Percentiles rank a stretch among this genome's conserved stretches.
Evolutionary conservation across 2,329 filamentous ascomycete species (phyloP).

Genomic region (Magnaporthales sp.): DNA sequence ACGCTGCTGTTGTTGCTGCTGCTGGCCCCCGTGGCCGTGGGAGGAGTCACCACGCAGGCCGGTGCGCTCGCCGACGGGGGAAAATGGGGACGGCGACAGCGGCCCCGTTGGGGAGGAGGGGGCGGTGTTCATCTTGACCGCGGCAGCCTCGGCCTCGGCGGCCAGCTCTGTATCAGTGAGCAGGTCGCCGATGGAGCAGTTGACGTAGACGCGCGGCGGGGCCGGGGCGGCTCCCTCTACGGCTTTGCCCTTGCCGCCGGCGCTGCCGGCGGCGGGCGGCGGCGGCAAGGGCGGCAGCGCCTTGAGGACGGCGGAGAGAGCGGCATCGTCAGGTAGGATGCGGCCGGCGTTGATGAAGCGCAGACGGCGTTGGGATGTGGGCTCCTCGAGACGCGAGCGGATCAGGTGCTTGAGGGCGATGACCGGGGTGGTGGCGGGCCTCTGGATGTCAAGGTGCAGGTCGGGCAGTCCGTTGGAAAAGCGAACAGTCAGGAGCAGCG

Average conservation of each 20-base stretch:
- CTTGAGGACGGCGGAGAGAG: constrained; percentile 60
- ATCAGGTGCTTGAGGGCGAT: constrained; percentile 76
- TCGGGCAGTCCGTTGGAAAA: constrained; percentile 84
- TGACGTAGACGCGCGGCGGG: constrained; percentile 66
- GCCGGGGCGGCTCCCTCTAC: constrained; percentile 37
- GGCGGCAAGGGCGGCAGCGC: constrained; percentile 38
- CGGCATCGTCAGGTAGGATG: constrained; percentile 65
- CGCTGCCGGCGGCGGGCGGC: not conserved
- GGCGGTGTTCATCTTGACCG: constrained; percentile 13
- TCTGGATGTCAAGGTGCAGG: constrained; percentile 65
- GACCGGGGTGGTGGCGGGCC: constrained; percentile 61
- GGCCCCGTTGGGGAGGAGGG: constrained; percentile 11
- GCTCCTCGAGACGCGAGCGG: constrained; percentile 57
- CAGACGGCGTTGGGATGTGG: constrained; percentile 56
- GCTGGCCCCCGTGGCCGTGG: not conserved
- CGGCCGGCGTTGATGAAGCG: constrained; percentile 87
- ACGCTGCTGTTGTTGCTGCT: not conserved
- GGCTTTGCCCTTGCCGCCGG: constrained; percentile 55
- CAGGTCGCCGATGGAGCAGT: constrained; percentile 80
- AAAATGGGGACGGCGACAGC: constrained; percentile 10
- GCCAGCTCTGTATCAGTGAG: constrained; percentile 62
- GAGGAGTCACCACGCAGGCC: constrained; percentile 7
- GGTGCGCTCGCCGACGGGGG: not conserved
- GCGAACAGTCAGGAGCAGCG: constrained; percentile 73
- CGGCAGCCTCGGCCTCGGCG: constrained; percentile 43